phyloP scores from a whole-genome alignment of 106 monocot species.

The Amphibolis antarctica region DNA sequence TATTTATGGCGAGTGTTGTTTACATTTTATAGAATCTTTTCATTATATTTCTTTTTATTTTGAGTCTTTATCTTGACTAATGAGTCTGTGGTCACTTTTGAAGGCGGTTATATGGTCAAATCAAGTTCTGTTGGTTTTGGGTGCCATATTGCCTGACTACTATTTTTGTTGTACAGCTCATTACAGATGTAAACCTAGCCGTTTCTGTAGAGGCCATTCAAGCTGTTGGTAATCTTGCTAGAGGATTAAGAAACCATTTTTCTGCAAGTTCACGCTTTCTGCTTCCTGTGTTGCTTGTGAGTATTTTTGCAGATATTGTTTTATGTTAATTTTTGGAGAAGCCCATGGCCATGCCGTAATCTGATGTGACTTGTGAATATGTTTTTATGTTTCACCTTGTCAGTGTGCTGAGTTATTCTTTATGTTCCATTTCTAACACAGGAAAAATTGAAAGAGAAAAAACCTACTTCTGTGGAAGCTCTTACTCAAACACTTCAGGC shows the following conservation, averaged over 20 bases:
- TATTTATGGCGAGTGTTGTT: no score
- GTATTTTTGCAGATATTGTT: slow-evolving; percentile 9
- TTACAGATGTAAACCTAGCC: slow-evolving; percentile 90
- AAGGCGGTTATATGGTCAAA: no score
- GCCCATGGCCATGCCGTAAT: not conserved
- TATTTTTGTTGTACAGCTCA: slow-evolving; percentile 47
- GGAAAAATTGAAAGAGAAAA: slow-evolving; percentile 99
- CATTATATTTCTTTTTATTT: no score
- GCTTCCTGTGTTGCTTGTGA: slow-evolving; percentile 75
- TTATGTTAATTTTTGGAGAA: not conserved
- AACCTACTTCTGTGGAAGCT: slow-evolving; percentile 51
- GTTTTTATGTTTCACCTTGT: not conserved
- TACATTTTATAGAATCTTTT: no score
- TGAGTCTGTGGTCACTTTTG: no score
- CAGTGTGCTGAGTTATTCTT: not conserved
- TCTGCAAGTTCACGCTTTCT: slow-evolving; percentile 69
- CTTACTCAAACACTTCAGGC: slow-evolving; percentile 81
- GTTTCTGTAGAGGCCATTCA: slow-evolving; percentile 94
- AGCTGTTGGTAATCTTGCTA: slow-evolving; percentile 87
- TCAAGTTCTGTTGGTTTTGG: not conserved
- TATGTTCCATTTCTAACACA: slow-evolving; percentile 7
- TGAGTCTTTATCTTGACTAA: no score
- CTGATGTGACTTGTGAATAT: not conserved
- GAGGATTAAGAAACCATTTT: slow-evolving; percentile 84
- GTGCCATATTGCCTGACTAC: not conserved